Conservation (phyloP, 345 rosid species). For the Eucalyptus cladocalyx region DNA sequence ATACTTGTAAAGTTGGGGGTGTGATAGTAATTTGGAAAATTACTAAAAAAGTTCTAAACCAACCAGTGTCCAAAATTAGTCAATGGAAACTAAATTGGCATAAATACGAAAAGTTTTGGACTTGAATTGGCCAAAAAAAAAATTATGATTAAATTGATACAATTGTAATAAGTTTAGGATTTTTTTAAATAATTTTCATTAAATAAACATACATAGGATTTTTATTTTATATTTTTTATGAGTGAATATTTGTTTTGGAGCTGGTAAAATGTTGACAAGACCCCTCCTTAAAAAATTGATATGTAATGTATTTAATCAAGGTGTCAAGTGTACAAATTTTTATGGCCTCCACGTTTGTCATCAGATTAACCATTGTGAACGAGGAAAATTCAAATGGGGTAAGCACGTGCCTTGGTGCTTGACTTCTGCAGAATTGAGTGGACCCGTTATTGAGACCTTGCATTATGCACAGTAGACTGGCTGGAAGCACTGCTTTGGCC, state of each 20-base stretch:
- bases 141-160: too few species aligned
- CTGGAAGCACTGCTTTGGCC: neutral
- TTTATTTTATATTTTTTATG: neutral
- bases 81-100: too few species aligned
- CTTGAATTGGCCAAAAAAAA: too few species aligned
- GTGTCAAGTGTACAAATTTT: neutral
- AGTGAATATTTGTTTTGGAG: neutral
- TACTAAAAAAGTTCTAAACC: rapidly evolving
- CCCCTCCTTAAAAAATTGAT: rapidly evolving
- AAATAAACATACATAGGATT: too few species aligned
- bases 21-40: neutral
- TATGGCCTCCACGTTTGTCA: neutral
- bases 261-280: neutral
- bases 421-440: neutral
- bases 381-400: neutral
- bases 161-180: too few species aligned
- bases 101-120: rapidly evolving
- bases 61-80: rapidly evolving
- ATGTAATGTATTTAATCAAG: neutral
- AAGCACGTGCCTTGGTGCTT: neutral
- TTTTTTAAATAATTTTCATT: too few species aligned
- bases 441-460: neutral
- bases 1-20: neutral
- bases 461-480: neutral
- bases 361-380: neutral